phyloP scores from a whole-genome alignment of 768 basidiomycete species.

The Podaxis rugospora region DNA sequence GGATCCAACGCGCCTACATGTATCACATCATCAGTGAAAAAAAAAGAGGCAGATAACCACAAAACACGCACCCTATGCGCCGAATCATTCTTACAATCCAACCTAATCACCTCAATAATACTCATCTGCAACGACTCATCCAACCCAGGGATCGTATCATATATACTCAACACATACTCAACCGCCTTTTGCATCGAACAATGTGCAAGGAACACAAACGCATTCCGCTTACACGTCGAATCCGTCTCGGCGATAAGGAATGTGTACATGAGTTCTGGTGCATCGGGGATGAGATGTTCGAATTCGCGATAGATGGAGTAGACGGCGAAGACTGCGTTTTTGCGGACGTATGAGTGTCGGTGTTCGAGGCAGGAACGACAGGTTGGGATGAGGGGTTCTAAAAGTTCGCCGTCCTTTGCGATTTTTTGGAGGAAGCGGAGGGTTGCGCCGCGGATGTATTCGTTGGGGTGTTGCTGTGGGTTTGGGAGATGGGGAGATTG shows the following conservation, averaged over 20 bases:
- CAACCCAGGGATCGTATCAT: conserved; percentile 75
- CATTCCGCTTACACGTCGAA: conserved; percentile 94
- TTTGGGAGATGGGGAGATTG: conserved; percentile 9
- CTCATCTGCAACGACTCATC: conserved; percentile 96
- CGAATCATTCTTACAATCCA: conserved; percentile 85
- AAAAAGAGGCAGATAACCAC: neutral
- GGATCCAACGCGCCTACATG: conserved; percentile 83
- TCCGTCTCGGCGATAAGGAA: conserved; percentile 96
- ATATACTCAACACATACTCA: conserved; percentile 82
- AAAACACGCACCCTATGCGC: conserved; percentile 62
- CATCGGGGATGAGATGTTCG: conserved; percentile 93
- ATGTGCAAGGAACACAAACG: conserved; percentile 89
- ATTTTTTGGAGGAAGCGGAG: conserved; percentile 96
- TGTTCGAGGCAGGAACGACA: conserved; percentile 95
- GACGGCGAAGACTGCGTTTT: conserved; percentile 96
- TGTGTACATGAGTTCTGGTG: conserved; percentile 91
- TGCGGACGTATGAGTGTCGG: conserved; percentile 95
- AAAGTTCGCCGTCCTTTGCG: conserved; percentile 84
- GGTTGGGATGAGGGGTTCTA: conserved; percentile 93
- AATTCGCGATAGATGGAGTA: conserved; percentile 94
- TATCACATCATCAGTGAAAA: neutral
- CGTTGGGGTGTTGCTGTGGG: conserved; percentile 94
- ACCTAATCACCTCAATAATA: conserved; percentile 87
- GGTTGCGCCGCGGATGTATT: conserved; percentile 98
- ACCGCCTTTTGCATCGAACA: conserved; percentile 88